Percentiles rank a stretch among this genome's conserved stretches.
phyloP scores from a whole-genome alignment of 495 filamentous ascomycete genomes.

The Pyrenula aspistea region DNA sequence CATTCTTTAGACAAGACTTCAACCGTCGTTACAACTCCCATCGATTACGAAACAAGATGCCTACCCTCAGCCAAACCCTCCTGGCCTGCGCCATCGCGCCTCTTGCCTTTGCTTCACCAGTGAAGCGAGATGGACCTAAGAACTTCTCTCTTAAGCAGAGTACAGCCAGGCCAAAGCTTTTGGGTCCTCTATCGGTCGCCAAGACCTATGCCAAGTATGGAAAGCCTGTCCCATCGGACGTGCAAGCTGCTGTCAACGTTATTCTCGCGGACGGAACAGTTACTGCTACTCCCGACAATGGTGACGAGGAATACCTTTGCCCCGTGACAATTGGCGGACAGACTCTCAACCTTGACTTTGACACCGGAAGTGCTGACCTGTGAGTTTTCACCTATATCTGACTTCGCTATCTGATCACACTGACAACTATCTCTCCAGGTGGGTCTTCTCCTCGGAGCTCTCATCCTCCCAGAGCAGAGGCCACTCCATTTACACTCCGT shows the following conservation, averaged over 20 bases:
- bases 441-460: slow-evolving; percentile 41
- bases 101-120: background rate
- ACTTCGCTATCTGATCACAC: background rate
- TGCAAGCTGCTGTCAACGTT: slow-evolving; percentile 28
- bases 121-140: background rate
- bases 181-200: slow-evolving; percentile 5
- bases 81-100: background rate
- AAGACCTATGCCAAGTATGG: slow-evolving; percentile 32
- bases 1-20: background rate
- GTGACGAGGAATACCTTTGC: slow-evolving; percentile 55
- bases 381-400: slow-evolving; percentile 23
- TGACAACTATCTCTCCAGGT: slow-evolving; percentile 11
- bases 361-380: slow-evolving; percentile 69
- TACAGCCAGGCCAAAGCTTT: background rate
- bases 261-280: slow-evolving; percentile 26
- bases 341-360: slow-evolving; percentile 53
- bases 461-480: slow-evolving; percentile 33
- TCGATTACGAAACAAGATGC: no score
- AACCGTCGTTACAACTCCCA: background rate
- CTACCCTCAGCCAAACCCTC: background rate
- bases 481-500: slow-evolving; percentile 51
- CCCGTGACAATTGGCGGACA: slow-evolving; percentile 55
- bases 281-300: slow-evolving; percentile 37
- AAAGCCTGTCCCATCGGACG: slow-evolving; percentile 23
- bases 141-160: background rate